Conservation (phyloP, 2,329 filamentous ascomycete species). For the Verticillium zaregamsianum region DNA sequence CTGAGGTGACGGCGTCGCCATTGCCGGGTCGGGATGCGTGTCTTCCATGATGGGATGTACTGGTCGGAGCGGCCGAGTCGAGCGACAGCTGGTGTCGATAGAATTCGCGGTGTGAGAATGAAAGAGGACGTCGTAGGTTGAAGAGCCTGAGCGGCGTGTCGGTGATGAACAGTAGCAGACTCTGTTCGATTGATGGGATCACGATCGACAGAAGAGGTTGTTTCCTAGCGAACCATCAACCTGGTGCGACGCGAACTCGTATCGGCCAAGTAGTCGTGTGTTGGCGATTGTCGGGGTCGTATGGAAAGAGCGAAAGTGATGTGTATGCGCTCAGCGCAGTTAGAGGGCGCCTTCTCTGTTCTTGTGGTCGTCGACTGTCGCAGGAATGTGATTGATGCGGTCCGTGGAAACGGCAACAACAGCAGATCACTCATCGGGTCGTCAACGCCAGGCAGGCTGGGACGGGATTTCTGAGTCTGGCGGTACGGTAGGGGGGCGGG, state of each 20-base stretch:
- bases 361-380: neutral
- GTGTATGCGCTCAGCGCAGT: neutral
- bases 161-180: neutral
- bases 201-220: neutral
- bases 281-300: neutral
- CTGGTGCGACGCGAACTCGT: neutral
- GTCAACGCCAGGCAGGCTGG: neutral
- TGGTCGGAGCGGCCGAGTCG: neutral
- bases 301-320: neutral
- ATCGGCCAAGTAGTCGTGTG: neutral
- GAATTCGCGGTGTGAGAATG: neutral
- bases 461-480: neutral
- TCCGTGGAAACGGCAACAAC: neutral
- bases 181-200: neutral
- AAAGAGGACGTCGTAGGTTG: neutral
- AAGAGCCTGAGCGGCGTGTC: neutral
- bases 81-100: neutral
- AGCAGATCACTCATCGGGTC: neutral
- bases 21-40: constrained; percentile 9
- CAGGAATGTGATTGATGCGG: neutral
- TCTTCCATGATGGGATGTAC: neutral
- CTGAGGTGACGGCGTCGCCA: constrained; percentile 44
- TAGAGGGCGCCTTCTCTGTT: neutral
- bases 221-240: neutral
- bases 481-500: neutral